Evolutionary conservation across 78 protist species (phyloP), one percentile per base, ranked within the genome.

Genomic region (Dictyostelium brefeldianum): DNA sequence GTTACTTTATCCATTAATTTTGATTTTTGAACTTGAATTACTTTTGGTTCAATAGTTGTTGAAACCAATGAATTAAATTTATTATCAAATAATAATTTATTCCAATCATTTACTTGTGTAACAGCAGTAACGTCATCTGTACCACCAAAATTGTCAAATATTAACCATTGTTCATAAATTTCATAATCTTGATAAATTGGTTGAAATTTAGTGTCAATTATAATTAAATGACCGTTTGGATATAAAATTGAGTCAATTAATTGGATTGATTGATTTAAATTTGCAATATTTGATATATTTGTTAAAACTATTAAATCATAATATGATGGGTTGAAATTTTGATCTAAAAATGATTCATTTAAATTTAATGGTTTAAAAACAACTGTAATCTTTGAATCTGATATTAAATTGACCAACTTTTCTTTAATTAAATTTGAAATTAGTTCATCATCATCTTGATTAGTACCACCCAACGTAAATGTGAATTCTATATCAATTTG

Each of bases 171-270:
- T 65, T 47, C 69, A 75, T 64, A 82, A 10, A 74, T 51, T 18
- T 75, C 90, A 51, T 50, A 82, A 3, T 64, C 70, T 46, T 25
- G 48, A 20, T 50, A 43, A 20, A 1, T 31, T 6, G 57, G 9
- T 27, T 70, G 48, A 7, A 15, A 22, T 15, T 36, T 18, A 15
- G 79, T 56, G 7, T 82, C 90, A 14, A 70, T 36, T 9, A 82
- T 65, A 9, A 82, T 4, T n/a, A 82, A 53, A 56, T 74, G 53
- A 12, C 90, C 90, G 53, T 69, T 82, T 15, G 90, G 90, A n/a
- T 47, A 36, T 5, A 67, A 29, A 15, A 69, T 36, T 46, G 50
- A 70, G 29, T 69, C 8, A 15, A 82, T 73, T 0, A 20, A 56
- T 20, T 69, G 5, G 2, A 70, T 11, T 41, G 80, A 46, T 27